These are phyloP conservation scores for Tothia fuscella DNA, from an alignment of 2,329 filamentous ascomycete genomes.

Conservation along the genomic window DNA sequence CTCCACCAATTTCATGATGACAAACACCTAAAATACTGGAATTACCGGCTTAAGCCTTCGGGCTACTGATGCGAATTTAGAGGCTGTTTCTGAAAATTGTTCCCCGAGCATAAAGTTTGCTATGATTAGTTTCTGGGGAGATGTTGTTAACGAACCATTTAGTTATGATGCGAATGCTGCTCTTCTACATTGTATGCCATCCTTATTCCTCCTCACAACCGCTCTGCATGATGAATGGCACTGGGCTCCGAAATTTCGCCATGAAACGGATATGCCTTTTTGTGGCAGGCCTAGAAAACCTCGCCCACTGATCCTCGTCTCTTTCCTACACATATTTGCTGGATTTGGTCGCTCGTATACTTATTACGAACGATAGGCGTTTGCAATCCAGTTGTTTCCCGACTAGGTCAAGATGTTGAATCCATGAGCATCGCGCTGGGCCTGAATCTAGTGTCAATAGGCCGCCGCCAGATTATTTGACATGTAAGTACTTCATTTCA, in stretches of 20 bases:
- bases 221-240: slow-evolving; percentile 73
- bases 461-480: too few relatives aligned
- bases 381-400: neutral
- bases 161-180: too few relatives aligned
- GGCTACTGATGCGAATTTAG: slow-evolving; percentile 27
- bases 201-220: slow-evolving; percentile 9
- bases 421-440: too few relatives aligned
- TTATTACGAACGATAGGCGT: neutral
- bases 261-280: slow-evolving; percentile 79
- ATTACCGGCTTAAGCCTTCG: slow-evolving; percentile 31
- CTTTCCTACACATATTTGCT: neutral
- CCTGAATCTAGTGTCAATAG: too few relatives aligned
- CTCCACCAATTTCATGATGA: slow-evolving; percentile 5
- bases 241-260: slow-evolving; percentile 79
- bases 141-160: too few relatives aligned
- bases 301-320: slow-evolving; percentile 70
- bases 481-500: slow-evolving; percentile 15
- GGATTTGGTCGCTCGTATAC: neutral
- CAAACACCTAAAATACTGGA: slow-evolving; percentile 16
- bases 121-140: slow-evolving; percentile 12
- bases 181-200: too few relatives aligned
- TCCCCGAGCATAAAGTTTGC: slow-evolving; percentile 13
- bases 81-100: slow-evolving; percentile 31
- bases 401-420: neutral
- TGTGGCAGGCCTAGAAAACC: slow-evolving; percentile 99